phyloP scores from a whole-genome alignment of 371 early-diverging fungal genomes.

The Zancudomyces culisetae region DNA sequence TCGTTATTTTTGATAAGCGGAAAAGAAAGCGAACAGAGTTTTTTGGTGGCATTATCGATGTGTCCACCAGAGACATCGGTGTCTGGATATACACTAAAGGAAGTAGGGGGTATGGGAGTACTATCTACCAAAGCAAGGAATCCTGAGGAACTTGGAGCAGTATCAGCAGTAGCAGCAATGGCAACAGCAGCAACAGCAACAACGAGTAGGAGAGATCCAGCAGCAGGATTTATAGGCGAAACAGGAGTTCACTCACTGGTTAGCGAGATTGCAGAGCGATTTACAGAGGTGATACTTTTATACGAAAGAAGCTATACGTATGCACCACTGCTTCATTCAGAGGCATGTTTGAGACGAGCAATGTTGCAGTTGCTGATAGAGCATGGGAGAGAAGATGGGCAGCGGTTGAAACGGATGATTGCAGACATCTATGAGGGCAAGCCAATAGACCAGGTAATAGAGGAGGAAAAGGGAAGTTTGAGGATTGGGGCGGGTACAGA shows the following conservation, averaged over 20 bases:
- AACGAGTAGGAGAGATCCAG: background rate
- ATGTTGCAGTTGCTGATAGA: constrained; percentile 9
- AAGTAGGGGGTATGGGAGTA: background rate
- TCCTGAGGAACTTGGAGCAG: no score
- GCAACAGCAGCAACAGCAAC: background rate
- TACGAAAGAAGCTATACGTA: constrained; percentile 16
- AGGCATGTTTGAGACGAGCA: constrained; percentile 22
- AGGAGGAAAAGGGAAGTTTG: constrained; percentile 2
- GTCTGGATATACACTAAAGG: background rate
- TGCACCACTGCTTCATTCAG: constrained; percentile 18
- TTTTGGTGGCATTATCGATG: constrained; percentile 7
- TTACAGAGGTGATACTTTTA: constrained; percentile 13
- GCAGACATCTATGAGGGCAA: background rate
- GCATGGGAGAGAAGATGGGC: constrained; percentile 8
- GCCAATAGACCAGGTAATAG: constrained; percentile 8
- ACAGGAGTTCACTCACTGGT: constrained; percentile 6
- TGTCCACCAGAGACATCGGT: constrained; percentile 11
- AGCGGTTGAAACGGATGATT: background rate
- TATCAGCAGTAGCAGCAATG: background rate
- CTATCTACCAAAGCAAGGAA: background rate
- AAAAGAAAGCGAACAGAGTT: constrained; percentile 8
- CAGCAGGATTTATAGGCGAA: background rate
- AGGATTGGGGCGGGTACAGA: constrained; percentile 2
- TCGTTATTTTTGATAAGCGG: constrained; percentile 15
- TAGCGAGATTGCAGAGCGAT: constrained; percentile 5